These are phyloP conservation scores for Anisodus acutangulus DNA, from an alignment of 257 asterid genomes.

Conservation along the genomic window DNA sequence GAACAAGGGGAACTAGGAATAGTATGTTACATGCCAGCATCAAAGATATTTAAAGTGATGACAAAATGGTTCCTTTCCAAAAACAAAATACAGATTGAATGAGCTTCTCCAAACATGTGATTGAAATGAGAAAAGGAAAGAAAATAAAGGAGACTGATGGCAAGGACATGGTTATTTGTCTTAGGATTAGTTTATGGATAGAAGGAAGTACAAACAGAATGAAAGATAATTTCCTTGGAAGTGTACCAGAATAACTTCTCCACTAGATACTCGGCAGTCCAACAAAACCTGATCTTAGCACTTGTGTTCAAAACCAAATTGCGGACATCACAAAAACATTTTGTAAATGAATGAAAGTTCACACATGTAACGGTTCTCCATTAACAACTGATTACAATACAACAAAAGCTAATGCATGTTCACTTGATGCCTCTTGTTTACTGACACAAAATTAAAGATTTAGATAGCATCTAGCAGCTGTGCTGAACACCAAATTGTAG, in stretches of 20 bases:
- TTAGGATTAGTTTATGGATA: not conserved
- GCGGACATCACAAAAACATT: not conserved
- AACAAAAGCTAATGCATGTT: not conserved
- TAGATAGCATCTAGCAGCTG: not conserved
- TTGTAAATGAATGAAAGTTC: not conserved
- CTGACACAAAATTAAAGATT: not conserved
- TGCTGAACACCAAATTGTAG: not conserved
- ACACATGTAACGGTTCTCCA: not conserved
- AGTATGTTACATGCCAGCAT: conserved; percentile 10
- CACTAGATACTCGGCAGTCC: not conserved
- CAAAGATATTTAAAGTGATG: not conserved
- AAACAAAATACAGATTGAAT: not conserved
- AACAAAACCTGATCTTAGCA: not conserved
- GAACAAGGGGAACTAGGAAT: not conserved
- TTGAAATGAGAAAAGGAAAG: not conserved
- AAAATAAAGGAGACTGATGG: conserved; percentile 16
- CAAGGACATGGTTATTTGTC: not conserved
- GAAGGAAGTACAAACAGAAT: not conserved
- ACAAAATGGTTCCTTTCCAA: not conserved
- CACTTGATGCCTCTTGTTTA: conserved; percentile 1
- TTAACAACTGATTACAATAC: not conserved
- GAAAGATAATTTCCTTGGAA: not conserved
- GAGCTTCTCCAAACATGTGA: conserved; percentile 19
- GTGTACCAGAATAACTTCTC: not conserved
- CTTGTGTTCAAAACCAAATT: not conserved